These are phyloP conservation scores for Arthrinium phaeospermum DNA, from an alignment of 2,329 filamentous ascomycete species.

Conservation along the genomic window DNA sequence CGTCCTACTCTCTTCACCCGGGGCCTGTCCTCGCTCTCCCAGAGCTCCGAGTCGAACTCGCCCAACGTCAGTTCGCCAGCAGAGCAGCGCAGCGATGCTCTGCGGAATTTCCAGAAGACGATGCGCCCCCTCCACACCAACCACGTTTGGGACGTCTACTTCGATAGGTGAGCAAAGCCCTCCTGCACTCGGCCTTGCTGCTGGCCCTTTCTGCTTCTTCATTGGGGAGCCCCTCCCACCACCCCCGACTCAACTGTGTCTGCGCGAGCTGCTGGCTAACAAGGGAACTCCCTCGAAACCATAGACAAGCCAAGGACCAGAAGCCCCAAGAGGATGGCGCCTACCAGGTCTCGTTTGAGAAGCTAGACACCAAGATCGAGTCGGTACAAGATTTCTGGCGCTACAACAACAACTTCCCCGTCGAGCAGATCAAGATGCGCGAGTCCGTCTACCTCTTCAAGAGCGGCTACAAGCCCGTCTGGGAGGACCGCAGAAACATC, in stretches of 20 bases:
- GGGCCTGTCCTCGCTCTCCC: slow-evolving; percentile 66
- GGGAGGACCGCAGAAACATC: slow-evolving; percentile 87
- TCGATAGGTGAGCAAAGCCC: slow-evolving; percentile 56
- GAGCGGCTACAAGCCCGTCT: slow-evolving; percentile 75
- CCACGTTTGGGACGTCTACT: slow-evolving; percentile 79
- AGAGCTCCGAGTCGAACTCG: slow-evolving; percentile 64
- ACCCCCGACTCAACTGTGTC: not conserved
- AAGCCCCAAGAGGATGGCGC: slow-evolving; percentile 45
- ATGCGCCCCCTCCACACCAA: slow-evolving; percentile 77
- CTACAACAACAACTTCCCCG: slow-evolving; percentile 81
- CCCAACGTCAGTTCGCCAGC: slow-evolving; percentile 70
- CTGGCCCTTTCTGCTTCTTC: not conserved
- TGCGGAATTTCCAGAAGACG: slow-evolving; percentile 81
- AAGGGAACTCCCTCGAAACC: not conserved
- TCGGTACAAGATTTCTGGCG: slow-evolving; percentile 86
- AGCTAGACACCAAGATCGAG: slow-evolving; percentile 71
- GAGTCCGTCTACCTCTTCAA: slow-evolving; percentile 84
- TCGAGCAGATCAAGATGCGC: slow-evolving; percentile 76
- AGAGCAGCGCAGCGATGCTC: slow-evolving; percentile 76
- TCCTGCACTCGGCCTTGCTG: not conserved
- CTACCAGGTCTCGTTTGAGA: slow-evolving; percentile 63
- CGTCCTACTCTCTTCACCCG: slow-evolving; percentile 66
- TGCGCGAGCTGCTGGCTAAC: not conserved
- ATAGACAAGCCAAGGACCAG: slow-evolving; percentile 52
- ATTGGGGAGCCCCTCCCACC: not conserved